Evolutionary conservation across 1,139 yeast species (phyloP).

Genomic region (Taphrina wiesneri): DNA sequence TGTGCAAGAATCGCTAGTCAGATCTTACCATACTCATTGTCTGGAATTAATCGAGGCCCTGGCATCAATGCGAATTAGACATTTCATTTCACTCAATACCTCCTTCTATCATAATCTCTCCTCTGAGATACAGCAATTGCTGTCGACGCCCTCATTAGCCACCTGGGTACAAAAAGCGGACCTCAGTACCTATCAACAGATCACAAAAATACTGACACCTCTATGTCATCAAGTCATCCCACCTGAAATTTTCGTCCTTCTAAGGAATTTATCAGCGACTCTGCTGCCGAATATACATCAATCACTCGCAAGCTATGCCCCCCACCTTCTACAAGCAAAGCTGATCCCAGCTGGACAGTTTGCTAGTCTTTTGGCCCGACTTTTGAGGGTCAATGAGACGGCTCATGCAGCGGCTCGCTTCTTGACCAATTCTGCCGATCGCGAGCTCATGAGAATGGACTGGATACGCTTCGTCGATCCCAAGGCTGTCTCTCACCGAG

Average conservation of each 20-base stretch:
- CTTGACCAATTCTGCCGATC: constrained; percentile 53
- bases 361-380: constrained; percentile 57
- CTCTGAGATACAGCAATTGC: constrained; percentile 63
- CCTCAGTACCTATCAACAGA: constrained; percentile 57
- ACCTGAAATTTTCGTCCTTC: constrained; percentile 52
- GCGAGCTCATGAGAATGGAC: constrained; percentile 58
- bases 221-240: constrained; percentile 66
- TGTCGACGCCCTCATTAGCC: constrained; percentile 53
- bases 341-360: constrained; percentile 60
- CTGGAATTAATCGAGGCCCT: constrained; percentile 63
- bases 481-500: constrained; percentile 55
- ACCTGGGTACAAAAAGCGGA: constrained; percentile 73
- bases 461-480: constrained; percentile 60
- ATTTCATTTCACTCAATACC: constrained; percentile 56
- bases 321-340: constrained; percentile 55
- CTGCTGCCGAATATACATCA: constrained; percentile 43
- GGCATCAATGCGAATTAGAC: constrained; percentile 66
- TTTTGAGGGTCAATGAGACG: constrained; percentile 62
- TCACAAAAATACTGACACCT: constrained; percentile 67
- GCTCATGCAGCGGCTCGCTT: constrained; percentile 59
- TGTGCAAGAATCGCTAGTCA: constrained; percentile 61
- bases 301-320: constrained; percentile 53
- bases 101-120: constrained; percentile 64
- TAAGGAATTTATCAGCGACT: constrained; percentile 44
- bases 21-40: constrained; percentile 65